phyloP scores from a whole-genome alignment of 148 eudicot genomes.

The Pouteria glomerata region DNA sequence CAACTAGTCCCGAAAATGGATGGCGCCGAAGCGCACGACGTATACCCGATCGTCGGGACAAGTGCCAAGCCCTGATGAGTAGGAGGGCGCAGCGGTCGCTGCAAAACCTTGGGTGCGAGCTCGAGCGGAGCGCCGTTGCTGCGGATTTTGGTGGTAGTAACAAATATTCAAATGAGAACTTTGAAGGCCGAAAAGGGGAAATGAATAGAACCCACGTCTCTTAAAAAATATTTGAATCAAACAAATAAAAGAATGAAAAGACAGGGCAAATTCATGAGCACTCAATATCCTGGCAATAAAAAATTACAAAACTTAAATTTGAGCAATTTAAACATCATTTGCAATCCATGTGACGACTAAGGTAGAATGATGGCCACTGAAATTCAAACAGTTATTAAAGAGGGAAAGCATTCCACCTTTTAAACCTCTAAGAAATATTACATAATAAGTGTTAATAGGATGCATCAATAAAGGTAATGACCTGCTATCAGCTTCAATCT shows the following conservation, averaged over 20 bases:
- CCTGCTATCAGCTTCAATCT: slow-evolving; percentile 69
- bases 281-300: not conserved
- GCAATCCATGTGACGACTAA: not conserved
- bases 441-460: not conserved
- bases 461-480: slow-evolving; percentile 19
- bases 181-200: too few relatives aligned
- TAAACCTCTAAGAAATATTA: not conserved
- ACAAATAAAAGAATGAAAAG: not conserved
- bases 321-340: not conserved
- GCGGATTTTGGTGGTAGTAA: too few relatives aligned
- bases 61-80: too few relatives aligned
- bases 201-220: too few relatives aligned
- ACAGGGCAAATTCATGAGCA: not conserved
- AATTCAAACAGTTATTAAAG: not conserved
- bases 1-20: too few relatives aligned
- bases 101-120: too few relatives aligned
- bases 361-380: not conserved
- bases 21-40: too few relatives aligned
- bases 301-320: not conserved
- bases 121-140: too few relatives aligned
- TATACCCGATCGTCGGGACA: too few relatives aligned
- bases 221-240: not conserved
- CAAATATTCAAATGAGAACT: too few relatives aligned
- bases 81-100: too few relatives aligned
- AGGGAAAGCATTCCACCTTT: not conserved